Conservation (phyloP, 805 yeast genomes). For the Trichomonascus vanleenenianus region DNA sequence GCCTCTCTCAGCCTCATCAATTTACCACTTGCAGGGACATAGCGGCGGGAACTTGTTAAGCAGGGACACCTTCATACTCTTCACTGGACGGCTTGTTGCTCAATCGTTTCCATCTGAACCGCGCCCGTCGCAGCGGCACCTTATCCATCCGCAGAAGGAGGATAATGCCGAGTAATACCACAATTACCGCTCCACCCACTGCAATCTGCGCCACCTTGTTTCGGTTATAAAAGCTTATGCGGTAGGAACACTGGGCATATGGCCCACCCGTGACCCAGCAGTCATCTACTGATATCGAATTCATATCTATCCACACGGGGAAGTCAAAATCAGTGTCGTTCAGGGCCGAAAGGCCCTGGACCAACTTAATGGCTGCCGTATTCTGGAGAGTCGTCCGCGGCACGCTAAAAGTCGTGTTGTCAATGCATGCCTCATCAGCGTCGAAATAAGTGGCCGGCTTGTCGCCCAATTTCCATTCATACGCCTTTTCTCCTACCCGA, state of each 20-base stretch:
- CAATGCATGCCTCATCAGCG: slow-evolving; percentile 30
- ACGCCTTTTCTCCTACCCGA: slow-evolving; percentile 32
- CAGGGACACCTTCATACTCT: slow-evolving; percentile 84
- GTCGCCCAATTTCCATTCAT: slow-evolving; percentile 32
- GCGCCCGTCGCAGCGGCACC: slow-evolving; percentile 64
- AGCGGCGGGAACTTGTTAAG: slow-evolving; percentile 38
- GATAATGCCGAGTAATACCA: slow-evolving; percentile 44
- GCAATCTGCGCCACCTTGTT: slow-evolving; percentile 57
- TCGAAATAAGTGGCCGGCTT: slow-evolving; percentile 29
- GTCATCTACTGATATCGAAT: slow-evolving; percentile 60
- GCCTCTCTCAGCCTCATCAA: too few relatives aligned
- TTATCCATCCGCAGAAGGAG: slow-evolving; percentile 47
- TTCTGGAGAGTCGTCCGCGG: slow-evolving; percentile 49
- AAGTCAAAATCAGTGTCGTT: slow-evolving; percentile 12
- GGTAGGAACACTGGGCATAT: slow-evolving; percentile 71
- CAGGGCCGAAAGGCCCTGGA: not conserved
- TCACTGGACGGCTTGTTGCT: slow-evolving; percentile 47
- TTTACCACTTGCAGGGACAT: too few relatives aligned
- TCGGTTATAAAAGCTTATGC: slow-evolving; percentile 42
- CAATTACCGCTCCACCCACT: slow-evolving; percentile 56
- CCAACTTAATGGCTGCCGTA: slow-evolving; percentile 16
- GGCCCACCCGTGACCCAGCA: slow-evolving; percentile 90
- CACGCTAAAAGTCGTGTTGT: slow-evolving; percentile 30
- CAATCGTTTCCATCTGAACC: slow-evolving; percentile 56
- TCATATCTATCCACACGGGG: slow-evolving; percentile 72